A percentile compares a stretch with the other conserved stretches of the same genome.
phyloP scores from a whole-genome alignment of 2,329 filamentous ascomycete species.

The Mycosphaerella sp. region DNA sequence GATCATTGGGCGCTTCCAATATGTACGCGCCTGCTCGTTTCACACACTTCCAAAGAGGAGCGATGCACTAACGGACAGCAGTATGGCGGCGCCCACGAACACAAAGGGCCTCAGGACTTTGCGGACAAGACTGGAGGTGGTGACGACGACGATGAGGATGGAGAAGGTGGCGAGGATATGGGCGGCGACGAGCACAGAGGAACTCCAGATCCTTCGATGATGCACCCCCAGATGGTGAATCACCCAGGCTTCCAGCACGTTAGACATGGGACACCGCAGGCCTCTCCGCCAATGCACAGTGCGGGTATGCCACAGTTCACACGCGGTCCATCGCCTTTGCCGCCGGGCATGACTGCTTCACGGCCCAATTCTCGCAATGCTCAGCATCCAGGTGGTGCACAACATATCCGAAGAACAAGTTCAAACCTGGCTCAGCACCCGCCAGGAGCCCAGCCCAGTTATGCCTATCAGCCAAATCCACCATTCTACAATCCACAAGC shows the following conservation, averaged over 20 bases:
- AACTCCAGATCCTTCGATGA: constrained; percentile 57
- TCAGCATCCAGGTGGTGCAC: constrained; percentile 51
- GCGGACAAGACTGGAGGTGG: constrained; percentile 65
- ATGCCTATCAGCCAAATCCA: constrained; percentile 78
- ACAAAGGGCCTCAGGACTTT: constrained; percentile 92
- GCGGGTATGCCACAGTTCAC: constrained; percentile 60
- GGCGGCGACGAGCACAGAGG: constrained; percentile 52
- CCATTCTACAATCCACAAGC: constrained; percentile 67
- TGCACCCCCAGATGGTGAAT: constrained; percentile 40
- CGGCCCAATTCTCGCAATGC: constrained; percentile 76
- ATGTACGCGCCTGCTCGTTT: constrained; percentile 53
- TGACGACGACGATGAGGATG: constrained; percentile 70
- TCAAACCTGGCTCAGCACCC: constrained; percentile 64
- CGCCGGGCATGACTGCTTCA: constrained; percentile 56
- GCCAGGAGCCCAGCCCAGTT: constrained; percentile 47
- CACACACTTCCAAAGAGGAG: constrained; percentile 6
- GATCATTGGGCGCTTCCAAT: constrained; percentile 80
- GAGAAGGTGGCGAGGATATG: constrained; percentile 55
- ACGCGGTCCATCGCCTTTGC: constrained; percentile 76
- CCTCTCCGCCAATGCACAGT: constrained; percentile 81
- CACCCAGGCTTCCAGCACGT: constrained; percentile 70
- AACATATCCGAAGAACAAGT: constrained; percentile 62
- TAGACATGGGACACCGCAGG: constrained; percentile 73
- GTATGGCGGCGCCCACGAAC: constrained; percentile 90
- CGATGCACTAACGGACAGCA: constrained; percentile 38